A percentile compares a stretch with the other conserved stretches of the same genome.
Conservation (phyloP, 352 stramenopile species). For the Elongisporangium senticosum region DNA sequence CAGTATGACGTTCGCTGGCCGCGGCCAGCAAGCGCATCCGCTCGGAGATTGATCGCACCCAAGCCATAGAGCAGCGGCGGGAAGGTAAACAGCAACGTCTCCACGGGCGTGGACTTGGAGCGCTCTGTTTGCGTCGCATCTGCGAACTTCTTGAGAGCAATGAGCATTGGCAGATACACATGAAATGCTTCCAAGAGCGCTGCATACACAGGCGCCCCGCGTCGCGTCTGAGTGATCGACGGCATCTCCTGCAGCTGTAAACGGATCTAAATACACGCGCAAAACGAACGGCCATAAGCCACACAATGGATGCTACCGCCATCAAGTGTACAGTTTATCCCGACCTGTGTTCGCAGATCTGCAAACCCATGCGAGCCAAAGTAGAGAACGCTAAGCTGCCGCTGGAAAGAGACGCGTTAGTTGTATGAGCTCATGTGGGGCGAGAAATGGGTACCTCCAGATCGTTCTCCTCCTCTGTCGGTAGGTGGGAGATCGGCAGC, state of each 20-base stretch:
- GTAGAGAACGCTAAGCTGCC: slow-evolving; percentile 25
- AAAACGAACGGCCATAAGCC: neutral
- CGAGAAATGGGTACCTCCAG: slow-evolving; percentile 17
- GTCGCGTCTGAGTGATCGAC: slow-evolving; percentile 17
- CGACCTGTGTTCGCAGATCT: slow-evolving; percentile 32
- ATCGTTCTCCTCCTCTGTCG: slow-evolving; percentile 17
- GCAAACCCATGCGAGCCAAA: slow-evolving; percentile 30
- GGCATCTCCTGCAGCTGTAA: slow-evolving; percentile 49
- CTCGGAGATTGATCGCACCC: slow-evolving; percentile 20
- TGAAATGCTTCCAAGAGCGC: slow-evolving; percentile 29
- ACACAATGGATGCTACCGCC: neutral
- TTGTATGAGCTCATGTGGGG: neutral
- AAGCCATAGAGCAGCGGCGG: slow-evolving; percentile 45
- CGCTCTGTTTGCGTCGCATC: slow-evolving; percentile 2
- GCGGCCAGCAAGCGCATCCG: slow-evolving; percentile 22
- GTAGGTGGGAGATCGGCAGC: slow-evolving; percentile 37
- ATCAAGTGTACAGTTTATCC: neutral
- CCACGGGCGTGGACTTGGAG: neutral
- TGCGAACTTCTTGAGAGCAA: slow-evolving; percentile 32
- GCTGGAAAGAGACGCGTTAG: slow-evolving; percentile 8
- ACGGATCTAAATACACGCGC: slow-evolving; percentile 21
- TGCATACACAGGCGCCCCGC: slow-evolving; percentile 11
- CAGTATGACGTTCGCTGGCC: slow-evolving; percentile 16
- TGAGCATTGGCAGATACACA: slow-evolving; percentile 30
- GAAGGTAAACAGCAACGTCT: slow-evolving; percentile 17